phyloP scores from a whole-genome alignment of 169 alveolate genomes.

The Cardiosporidium cionae region DNA sequence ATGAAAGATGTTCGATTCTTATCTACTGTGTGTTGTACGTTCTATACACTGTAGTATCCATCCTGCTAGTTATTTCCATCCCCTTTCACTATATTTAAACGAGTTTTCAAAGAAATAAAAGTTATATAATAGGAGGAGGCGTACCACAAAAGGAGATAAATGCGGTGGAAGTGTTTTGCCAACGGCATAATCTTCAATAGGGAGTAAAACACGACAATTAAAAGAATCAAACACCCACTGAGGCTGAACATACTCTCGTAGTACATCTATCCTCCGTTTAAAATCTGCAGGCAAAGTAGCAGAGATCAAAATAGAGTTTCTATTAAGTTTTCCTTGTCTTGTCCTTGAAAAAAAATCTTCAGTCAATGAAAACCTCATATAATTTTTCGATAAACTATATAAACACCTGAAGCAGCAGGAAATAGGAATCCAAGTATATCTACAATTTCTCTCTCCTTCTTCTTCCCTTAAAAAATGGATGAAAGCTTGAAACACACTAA shows the following conservation, averaged over 20 bases:
- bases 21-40: not conserved
- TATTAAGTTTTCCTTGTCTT: not conserved
- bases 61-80: not conserved
- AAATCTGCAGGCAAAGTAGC: not conserved
- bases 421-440: not conserved
- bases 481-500: not conserved
- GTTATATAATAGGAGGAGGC: not conserved
- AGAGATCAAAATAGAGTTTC: not conserved
- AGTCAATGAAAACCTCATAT: not conserved
- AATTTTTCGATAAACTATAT: not conserved
- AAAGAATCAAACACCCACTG: conserved; percentile 52
- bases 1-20: not conserved
- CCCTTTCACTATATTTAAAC: not conserved
- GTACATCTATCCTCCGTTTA: not conserved
- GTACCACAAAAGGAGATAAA: conserved; percentile 47
- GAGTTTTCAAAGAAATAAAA: not conserved
- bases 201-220: conserved; percentile 27
- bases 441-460: not conserved
- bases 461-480: not conserved
- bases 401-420: not conserved
- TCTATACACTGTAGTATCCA: not conserved
- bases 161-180: conserved; percentile 43
- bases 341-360: not conserved
- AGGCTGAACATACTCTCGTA: conserved; percentile 50
- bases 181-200: conserved; percentile 10